Percentiles rank a stretch among this genome's conserved stretches.
phyloP scores from a whole-genome alignment of 2,329 filamentous ascomycete genomes.

The Trichoderma sp. region DNA sequence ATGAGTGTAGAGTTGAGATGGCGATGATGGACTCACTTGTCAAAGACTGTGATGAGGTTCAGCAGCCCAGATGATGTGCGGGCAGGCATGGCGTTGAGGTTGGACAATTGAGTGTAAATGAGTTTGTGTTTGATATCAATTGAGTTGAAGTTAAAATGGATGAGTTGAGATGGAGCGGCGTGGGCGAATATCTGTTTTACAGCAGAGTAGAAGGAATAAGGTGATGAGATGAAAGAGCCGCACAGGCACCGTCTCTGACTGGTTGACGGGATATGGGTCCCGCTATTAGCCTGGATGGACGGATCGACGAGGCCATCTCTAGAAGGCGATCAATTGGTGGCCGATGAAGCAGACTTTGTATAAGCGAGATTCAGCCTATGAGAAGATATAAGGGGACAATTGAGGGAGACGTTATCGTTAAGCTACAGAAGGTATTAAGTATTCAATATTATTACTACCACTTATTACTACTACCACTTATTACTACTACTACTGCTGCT shows the following conservation, averaged over 20 bases:
- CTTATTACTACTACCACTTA: no score
- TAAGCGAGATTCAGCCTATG: no score
- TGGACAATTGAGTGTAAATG: neutral
- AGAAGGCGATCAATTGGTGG: no score
- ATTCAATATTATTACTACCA: no score
- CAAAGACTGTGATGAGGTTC: constrained; percentile 46
- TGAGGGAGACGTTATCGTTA: no score
- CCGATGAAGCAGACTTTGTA: no score
- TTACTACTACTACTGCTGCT: no score
- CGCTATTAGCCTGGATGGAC: neutral
- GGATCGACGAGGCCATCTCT: no score
- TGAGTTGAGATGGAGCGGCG: neutral
- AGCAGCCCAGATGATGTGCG: constrained; percentile 37
- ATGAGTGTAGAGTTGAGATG: neutral
- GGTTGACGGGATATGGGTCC: neutral
- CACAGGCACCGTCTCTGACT: neutral
- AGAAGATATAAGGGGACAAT: no score
- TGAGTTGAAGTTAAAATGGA: no score
- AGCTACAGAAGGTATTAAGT: no score
- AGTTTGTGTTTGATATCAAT: neutral
- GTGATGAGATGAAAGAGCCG: neutral
- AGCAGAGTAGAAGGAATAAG: neutral
- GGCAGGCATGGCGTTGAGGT: constrained; percentile 19
- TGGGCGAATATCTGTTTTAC: neutral
- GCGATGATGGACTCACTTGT: constrained; percentile 45